Conservation (phyloP, 2,329 filamentous ascomycete species). For the Aspergillus fumigatiaffinis region DNA sequence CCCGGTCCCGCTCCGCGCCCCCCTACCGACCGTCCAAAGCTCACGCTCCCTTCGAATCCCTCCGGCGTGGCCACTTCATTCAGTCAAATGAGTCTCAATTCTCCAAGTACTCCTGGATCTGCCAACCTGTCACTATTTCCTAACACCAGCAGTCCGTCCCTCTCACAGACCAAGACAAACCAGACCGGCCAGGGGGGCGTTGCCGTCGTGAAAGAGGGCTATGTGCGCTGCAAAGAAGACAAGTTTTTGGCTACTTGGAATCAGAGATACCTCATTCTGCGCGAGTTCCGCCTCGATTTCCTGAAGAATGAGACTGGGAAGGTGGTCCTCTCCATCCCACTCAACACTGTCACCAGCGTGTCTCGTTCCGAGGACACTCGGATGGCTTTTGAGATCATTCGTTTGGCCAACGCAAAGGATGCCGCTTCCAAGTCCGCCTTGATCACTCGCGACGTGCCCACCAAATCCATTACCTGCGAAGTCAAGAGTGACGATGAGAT, state of each 20-base stretch:
- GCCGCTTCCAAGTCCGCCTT: conserved; percentile 64
- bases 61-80: conserved; percentile 68
- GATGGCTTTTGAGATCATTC: conserved; percentile 90
- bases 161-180: conserved; percentile 56
- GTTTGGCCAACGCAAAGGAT: conserved; percentile 58
- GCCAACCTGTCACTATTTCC: conserved; percentile 59
- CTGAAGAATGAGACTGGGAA: conserved; percentile 88
- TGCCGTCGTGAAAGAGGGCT: conserved; percentile 66
- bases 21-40: conserved; percentile 75
- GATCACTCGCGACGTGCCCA: conserved; percentile 73
- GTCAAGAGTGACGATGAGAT: conserved; percentile 95
- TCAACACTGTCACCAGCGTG: conserved; percentile 86
- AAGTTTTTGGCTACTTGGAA: conserved; percentile 76
- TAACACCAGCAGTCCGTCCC: conserved; percentile 69
- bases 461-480: conserved; percentile 82
- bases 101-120: conserved; percentile 54
- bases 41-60: conserved; percentile 68
- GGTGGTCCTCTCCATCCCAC: conserved; percentile 75
- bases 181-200: conserved; percentile 64
- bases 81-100: conserved; percentile 64
- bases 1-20: conserved; percentile 90
- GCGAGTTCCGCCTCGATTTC: conserved; percentile 91
- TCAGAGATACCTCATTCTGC: conserved; percentile 84
- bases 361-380: conserved; percentile 86
- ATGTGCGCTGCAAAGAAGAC: conserved; percentile 70